A percentile compares a stretch with the other conserved stretches of the same genome.
These are phyloP conservation scores for Veloboletus limbatus DNA, from an alignment of 1,284 basidiomycete genomes.

Conservation along the genomic window DNA sequence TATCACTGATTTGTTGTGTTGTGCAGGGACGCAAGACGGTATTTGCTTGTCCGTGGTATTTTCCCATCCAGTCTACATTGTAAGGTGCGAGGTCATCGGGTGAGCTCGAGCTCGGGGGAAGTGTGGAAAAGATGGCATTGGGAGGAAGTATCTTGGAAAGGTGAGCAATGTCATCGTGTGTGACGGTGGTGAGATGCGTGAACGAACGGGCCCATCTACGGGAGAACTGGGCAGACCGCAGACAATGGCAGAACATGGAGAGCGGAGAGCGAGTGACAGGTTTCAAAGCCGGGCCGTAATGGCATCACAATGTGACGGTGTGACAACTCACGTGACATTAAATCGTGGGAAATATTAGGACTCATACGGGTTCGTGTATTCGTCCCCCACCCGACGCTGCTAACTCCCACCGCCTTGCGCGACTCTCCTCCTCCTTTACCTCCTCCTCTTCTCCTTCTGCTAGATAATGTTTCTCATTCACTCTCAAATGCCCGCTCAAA, in stretches of 20 bases:
- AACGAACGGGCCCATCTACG: conserved; percentile 24
- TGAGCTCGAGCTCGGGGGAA: conserved; percentile 46
- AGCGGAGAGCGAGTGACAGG: no score
- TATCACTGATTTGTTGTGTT: conserved; percentile 83
- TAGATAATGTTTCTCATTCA: no score
- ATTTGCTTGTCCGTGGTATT: conserved; percentile 82
- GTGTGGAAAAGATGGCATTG: conserved; percentile 62
- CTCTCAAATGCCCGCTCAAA: no score
- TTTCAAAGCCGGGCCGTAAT: background rate
- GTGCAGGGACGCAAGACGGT: conserved; percentile 90
- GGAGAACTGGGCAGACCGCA: background rate
- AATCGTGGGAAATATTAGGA: conserved; percentile 14
- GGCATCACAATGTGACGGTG: conserved; percentile 1
- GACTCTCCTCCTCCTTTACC: background rate
- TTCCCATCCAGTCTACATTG: conserved; percentile 98
- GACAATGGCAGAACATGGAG: conserved; percentile 3
- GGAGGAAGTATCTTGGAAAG: conserved; percentile 60
- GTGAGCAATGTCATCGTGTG: conserved; percentile 56
- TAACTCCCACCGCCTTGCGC: background rate
- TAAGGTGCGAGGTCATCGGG: conserved; percentile 74
- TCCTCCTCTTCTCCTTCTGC: background rate
- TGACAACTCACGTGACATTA: conserved; percentile 11
- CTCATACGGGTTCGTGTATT: background rate
- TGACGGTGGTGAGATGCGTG: conserved; percentile 44
- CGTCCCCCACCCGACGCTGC: conserved; percentile 2